Evolutionary conservation across 2,329 filamentous ascomycete species (phyloP), one percentile per base, ranked within the genome.

Genomic region (Colletotrichum orchidophilum): DNA sequence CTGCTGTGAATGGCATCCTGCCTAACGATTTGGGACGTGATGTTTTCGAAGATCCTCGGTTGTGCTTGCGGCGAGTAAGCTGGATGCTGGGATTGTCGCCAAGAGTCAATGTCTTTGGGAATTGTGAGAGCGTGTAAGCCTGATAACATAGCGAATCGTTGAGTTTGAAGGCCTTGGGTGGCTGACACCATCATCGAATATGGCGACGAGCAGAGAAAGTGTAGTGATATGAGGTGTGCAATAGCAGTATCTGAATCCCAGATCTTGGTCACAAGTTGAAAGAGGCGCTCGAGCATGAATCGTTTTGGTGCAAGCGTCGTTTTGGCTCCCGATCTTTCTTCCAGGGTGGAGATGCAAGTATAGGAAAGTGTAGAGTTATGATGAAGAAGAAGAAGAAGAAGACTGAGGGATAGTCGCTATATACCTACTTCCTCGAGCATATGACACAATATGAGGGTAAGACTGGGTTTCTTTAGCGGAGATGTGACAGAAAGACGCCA

Each of bases 11-110:
- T 52, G 24, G 7, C 13, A 39, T 52, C 33, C 15, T 52, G 42
- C 4, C 39, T 52, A 1, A 60, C 18, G 33, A 68, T 35, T 3
- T n/a, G 57, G 11, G 66, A 15, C 7, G 60, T 94, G 0, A 96
- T 95, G 70, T 86, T 86, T 63, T 82, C 80, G 92, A 96, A 85
- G 27, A 87, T 81, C 58, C 94, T 93, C 54, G 92, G 85, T 49
- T 8, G 63, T 15, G 53, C 33, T 9, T 69, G 35, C 1, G 73
- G 67, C 12, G 65, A 66, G 31, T 75, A 75, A 8, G 73, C 73
- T 15, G 74, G 74, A 31, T 73, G 74, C 21, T 66, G 55, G 8
- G 71, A 60, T 52, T 31, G 39, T 9, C 39, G 24, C 21, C 42
- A 21, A n/a, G 66, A 11, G 5, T 31, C 18, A 8, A n/a, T 33